phyloP scores from a whole-genome alignment of 768 basidiomycete genomes.

The Pholiota microspora region DNA sequence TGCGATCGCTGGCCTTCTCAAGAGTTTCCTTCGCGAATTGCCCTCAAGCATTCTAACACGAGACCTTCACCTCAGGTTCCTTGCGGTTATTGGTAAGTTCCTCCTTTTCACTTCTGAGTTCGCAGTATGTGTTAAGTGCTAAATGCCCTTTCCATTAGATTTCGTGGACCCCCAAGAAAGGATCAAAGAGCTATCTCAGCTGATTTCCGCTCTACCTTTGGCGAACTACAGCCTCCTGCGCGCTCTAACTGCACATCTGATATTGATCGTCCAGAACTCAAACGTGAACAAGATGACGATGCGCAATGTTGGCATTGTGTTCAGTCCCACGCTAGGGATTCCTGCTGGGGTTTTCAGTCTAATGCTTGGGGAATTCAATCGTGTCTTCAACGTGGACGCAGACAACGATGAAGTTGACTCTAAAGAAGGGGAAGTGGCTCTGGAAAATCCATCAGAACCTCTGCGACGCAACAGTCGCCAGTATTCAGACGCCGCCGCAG shows the following conservation, averaged over 20 bases:
- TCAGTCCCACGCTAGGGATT: constrained; percentile 95
- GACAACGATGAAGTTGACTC: constrained; percentile 32
- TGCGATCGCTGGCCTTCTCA: constrained; percentile 93
- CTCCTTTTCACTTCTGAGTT: neutral
- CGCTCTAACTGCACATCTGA: constrained; percentile 92
- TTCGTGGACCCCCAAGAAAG: constrained; percentile 86
- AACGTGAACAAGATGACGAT: constrained; percentile 96
- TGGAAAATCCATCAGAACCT: constrained; percentile 35
- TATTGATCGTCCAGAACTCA: constrained; percentile 91
- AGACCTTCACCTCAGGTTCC: constrained; percentile 87
- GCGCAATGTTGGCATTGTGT: constrained; percentile 98
- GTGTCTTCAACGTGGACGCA: constrained; percentile 83
- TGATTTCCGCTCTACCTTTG: constrained; percentile 86
- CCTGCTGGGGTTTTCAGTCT: constrained; percentile 97
- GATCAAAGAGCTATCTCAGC: constrained; percentile 79
- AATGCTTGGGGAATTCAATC: constrained; percentile 91
- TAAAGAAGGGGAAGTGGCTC: constrained; percentile 23
- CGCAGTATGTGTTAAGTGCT: constrained; percentile 10
- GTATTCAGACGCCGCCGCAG: constrained; percentile 81
- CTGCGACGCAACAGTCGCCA: constrained; percentile 79
- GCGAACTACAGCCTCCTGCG: constrained; percentile 93
- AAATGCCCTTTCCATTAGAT: constrained; percentile 45
- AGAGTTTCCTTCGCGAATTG: constrained; percentile 89
- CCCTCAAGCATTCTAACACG: constrained; percentile 91
- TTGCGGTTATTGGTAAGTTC: constrained; percentile 88